These are phyloP conservation scores for Ceratobasidium sp. DNA, from an alignment of 1,284 basidiomycete genomes.

Conservation along the genomic window DNA sequence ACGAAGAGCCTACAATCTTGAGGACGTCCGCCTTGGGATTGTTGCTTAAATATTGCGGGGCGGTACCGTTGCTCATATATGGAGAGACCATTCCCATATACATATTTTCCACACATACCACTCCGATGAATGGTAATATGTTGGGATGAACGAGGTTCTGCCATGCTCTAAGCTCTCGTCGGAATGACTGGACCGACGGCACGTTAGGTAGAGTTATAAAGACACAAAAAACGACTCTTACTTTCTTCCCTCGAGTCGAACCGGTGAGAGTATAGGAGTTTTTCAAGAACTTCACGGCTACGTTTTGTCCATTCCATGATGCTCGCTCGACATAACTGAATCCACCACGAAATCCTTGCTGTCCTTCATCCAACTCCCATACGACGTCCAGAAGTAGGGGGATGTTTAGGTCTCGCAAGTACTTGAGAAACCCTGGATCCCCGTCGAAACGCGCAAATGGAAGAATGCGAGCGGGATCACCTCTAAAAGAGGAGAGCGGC, in stretches of 20 bases:
- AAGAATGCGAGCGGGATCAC: background rate
- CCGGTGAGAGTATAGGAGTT: background rate
- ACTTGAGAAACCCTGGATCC: background rate
- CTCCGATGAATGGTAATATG: slow-evolving; percentile 31
- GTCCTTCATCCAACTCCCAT: background rate
- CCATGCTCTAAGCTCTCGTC: background rate
- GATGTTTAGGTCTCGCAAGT: background rate
- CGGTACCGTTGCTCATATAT: slow-evolving; percentile 36
- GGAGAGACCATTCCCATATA: slow-evolving; percentile 38
- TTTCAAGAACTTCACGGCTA: background rate
- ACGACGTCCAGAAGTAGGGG: background rate
- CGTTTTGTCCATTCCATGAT: background rate
- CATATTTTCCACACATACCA: slow-evolving; percentile 35
- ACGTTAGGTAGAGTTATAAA: background rate
- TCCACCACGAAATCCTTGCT: background rate
- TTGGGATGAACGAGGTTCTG: slow-evolving; percentile 34
- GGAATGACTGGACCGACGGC: background rate
- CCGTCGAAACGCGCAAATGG: background rate
- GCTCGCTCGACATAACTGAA: background rate
- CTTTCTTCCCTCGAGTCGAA: background rate
- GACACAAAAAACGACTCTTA: background rate
- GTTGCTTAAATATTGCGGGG: slow-evolving; percentile 18
- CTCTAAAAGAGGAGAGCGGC: background rate
- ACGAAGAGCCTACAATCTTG: background rate
- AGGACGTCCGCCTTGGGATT: slow-evolving; percentile 4